A percentile compares a stretch with the other conserved stretches of the same genome.
phyloP scores from a whole-genome alignment of 352 stramenopile genomes.

The Pythium phragmiticola region DNA sequence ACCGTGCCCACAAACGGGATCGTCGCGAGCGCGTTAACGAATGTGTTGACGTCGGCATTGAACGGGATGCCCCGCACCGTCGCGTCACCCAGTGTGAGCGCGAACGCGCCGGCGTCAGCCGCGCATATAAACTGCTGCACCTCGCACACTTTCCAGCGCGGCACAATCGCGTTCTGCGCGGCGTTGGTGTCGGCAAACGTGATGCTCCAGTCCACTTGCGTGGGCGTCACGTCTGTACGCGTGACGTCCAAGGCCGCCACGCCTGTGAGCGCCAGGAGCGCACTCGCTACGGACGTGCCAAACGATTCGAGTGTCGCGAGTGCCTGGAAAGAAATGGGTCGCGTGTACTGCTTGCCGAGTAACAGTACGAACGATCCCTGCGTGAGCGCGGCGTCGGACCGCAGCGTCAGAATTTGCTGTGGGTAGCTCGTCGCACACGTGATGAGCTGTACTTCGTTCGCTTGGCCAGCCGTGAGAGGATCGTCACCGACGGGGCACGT shows the following conservation, averaged over 20 bases:
- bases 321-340: constrained; percentile 57
- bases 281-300: constrained; percentile 47
- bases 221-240: constrained; percentile 30
- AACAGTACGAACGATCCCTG: constrained; percentile 56
- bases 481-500: constrained; percentile 66
- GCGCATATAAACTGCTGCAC: constrained; percentile 82
- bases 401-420: constrained; percentile 53
- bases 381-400: constrained; percentile 41
- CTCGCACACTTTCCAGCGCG: constrained; percentile 59
- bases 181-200: constrained; percentile 47
- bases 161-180: constrained; percentile 48
- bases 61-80: constrained; percentile 59
- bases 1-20: constrained; percentile 51
- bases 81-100: constrained; percentile 52
- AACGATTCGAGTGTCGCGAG: constrained; percentile 43
- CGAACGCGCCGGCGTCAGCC: constrained; percentile 55
- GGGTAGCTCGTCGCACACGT: constrained; percentile 59
- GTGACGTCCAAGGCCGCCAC: constrained; percentile 41
- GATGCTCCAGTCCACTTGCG: constrained; percentile 47
- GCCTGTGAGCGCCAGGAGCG: constrained; percentile 42
- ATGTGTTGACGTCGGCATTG: constrained; percentile 58
- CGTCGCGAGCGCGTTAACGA: constrained; percentile 36
- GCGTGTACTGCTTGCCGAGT: constrained; percentile 66
- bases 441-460: constrained; percentile 65
- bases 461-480: constrained; percentile 53